These are phyloP conservation scores for Scheffersomyces amazonensis DNA, from an alignment of 805 yeast species.

Conservation along the genomic window DNA sequence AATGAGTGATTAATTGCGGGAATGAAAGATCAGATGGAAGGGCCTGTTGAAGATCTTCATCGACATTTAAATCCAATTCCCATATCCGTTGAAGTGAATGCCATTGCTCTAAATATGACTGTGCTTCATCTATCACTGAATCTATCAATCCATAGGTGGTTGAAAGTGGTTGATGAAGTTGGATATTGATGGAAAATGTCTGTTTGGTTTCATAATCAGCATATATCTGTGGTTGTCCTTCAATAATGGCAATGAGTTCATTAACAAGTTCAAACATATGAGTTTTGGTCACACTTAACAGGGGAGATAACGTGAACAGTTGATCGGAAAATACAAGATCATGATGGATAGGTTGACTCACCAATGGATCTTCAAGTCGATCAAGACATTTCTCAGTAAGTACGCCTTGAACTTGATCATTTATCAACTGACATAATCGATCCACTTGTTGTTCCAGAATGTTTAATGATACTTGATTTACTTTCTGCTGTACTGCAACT, in stretches of 20 bases:
- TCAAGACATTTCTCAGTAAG: constrained; percentile 7
- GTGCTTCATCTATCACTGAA: constrained; percentile 21
- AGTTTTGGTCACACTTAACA: constrained; percentile 34
- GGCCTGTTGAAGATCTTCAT: constrained; percentile 33
- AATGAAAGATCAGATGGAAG: constrained; percentile 1
- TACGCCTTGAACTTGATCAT: constrained; percentile 18
- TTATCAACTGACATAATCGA: constrained; percentile 17
- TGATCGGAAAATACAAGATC: constrained; percentile 35
- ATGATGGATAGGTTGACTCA: constrained; percentile 18
- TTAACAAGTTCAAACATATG: constrained; percentile 19
- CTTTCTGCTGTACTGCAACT: constrained; percentile 11
- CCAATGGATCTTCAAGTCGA: constrained; percentile 16
- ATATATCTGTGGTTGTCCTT: constrained; percentile 11
- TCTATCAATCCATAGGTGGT: constrained; percentile 23
- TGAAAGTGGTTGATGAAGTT: not conserved
- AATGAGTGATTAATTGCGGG: constrained; percentile 42
- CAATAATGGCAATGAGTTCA: constrained; percentile 14
- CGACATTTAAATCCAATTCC: constrained; percentile 45
- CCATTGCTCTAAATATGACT: constrained; percentile 51
- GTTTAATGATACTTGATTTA: constrained; percentile 12
- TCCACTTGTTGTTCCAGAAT: constrained; percentile 13
- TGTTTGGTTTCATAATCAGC: not conserved
- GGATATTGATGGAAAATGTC: not conserved
- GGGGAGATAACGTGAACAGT: constrained; percentile 37
- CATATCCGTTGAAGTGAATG: constrained; percentile 52